Conservation (phyloP, 176 grass and related monocot genomes). For the maize (Zea mays) region DNA sequence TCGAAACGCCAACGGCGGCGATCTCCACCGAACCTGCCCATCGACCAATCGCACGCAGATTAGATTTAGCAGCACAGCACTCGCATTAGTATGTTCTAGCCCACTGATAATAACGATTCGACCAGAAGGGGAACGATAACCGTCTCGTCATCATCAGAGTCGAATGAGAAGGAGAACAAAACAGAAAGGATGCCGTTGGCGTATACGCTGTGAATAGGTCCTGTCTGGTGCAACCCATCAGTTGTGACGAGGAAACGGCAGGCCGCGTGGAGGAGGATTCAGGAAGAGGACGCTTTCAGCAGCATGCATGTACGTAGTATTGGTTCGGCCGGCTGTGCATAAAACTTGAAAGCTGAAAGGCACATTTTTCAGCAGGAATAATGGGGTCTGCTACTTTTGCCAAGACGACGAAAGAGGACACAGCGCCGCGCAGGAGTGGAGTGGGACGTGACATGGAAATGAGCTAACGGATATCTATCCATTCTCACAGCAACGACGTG, state of each 20-base stretch:
- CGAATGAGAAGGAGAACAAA: neutral
- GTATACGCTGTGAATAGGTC: neutral
- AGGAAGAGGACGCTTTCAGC: neutral
- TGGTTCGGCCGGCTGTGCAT: neutral
- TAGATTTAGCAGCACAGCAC: neutral
- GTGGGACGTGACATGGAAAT: no score
- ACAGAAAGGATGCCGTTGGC: slow-evolving; percentile 31
- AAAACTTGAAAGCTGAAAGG: slow-evolving; percentile 5
- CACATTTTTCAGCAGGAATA: slow-evolving; percentile 2
- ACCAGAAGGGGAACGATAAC: slow-evolving; percentile 7
- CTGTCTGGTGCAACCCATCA: neutral
- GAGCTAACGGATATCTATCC: no score
- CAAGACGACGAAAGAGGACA: slow-evolving; percentile 14
- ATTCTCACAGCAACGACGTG: no score
- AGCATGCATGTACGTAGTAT: neutral
- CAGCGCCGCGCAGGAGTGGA: no score
- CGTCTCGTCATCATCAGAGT: neutral
- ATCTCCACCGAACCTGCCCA: slow-evolving; percentile 75
- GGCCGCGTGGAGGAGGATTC: slow-evolving; percentile 8
- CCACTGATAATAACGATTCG: neutral
- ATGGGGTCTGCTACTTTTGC: slow-evolving; percentile 28
- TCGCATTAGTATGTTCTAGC: slow-evolving; percentile 10
- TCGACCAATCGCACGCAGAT: neutral
- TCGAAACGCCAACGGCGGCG: slow-evolving; percentile 87
- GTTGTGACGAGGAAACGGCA: neutral